phyloP scores from a whole-genome alignment of 2,329 filamentous ascomycete species.

The Aspergillus sp. region DNA sequence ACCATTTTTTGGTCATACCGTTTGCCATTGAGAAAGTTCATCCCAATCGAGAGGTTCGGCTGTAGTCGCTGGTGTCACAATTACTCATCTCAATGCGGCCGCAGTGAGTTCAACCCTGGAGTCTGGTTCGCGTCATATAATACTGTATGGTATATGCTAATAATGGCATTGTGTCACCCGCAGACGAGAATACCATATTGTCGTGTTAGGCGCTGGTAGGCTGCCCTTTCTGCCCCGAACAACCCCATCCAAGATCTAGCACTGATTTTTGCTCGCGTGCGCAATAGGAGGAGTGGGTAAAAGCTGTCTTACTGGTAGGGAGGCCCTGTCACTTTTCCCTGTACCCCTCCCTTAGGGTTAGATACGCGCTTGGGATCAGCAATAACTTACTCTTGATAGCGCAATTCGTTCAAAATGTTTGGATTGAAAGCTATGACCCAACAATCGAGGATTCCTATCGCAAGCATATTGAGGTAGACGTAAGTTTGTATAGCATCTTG shows the following conservation, averaged over 20 bases:
- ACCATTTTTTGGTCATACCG: neutral
- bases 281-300: conserved; percentile 80
- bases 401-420: conserved; percentile 91
- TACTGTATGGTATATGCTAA: conserved; percentile 20
- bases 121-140: conserved; percentile 1
- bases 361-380: neutral
- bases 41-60: neutral
- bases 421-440: conserved; percentile 88
- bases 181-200: conserved; percentile 78
- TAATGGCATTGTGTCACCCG: conserved; percentile 5
- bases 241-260: conserved; percentile 1
- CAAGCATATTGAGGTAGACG: conserved; percentile 87
- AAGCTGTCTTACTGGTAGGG: conserved; percentile 82
- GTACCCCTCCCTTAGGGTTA: neutral
- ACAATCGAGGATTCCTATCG: conserved; percentile 87
- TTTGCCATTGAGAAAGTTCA: conserved; percentile 1
- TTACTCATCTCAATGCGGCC: conserved; percentile 33
- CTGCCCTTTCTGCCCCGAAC: conserved; percentile 8
- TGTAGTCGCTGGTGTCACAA: conserved; percentile 2
- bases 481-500: conserved; percentile 51
- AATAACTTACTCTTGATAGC: conserved; percentile 51
- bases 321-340: conserved; percentile 1
- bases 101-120: conserved; percentile 30
- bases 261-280: conserved; percentile 16
- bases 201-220: conserved; percentile 75